A percentile compares a stretch with the other conserved stretches of the same genome.
Conservation (phyloP, 139 green algal genomes). For the Micractinium conductrix region DNA sequence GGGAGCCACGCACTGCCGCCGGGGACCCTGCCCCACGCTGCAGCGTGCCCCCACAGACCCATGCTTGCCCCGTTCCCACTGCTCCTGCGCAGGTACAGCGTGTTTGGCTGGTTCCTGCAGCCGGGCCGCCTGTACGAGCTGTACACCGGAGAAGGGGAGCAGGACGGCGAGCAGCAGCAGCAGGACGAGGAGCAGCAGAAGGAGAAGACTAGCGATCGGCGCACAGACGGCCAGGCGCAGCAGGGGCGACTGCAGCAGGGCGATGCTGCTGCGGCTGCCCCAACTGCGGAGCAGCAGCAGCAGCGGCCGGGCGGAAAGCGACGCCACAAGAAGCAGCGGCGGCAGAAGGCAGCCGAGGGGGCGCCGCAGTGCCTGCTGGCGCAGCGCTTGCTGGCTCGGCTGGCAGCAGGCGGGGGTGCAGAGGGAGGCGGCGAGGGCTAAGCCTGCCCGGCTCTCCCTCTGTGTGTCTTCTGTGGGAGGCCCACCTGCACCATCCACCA, state of each 20-base stretch:
- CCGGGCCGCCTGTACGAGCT: slow-evolving; percentile 49
- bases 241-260: neutral
- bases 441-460: neutral
- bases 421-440: neutral
- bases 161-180: neutral
- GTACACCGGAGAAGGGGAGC: neutral
- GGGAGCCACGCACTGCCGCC: too few relatives aligned
- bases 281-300: neutral
- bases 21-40: neutral
- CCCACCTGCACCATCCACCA: too few relatives aligned
- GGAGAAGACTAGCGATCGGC: neutral
- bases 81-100: slow-evolving; percentile 18
- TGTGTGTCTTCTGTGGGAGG: too few relatives aligned
- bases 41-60: too few relatives aligned
- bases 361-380: slow-evolving; percentile 17
- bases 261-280: neutral
- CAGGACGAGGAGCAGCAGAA: neutral
- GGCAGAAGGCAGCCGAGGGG: neutral
- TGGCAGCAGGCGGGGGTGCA: neutral
- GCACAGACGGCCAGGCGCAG: neutral
- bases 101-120: slow-evolving; percentile 55
- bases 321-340: neutral
- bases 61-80: too few relatives aligned
- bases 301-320: neutral
- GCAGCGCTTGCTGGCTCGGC: neutral